Evolutionary conservation across 805 yeast species (phyloP), one percentile per base, ranked within the genome.

Genomic region (Kodamaea sagamina): DNA sequence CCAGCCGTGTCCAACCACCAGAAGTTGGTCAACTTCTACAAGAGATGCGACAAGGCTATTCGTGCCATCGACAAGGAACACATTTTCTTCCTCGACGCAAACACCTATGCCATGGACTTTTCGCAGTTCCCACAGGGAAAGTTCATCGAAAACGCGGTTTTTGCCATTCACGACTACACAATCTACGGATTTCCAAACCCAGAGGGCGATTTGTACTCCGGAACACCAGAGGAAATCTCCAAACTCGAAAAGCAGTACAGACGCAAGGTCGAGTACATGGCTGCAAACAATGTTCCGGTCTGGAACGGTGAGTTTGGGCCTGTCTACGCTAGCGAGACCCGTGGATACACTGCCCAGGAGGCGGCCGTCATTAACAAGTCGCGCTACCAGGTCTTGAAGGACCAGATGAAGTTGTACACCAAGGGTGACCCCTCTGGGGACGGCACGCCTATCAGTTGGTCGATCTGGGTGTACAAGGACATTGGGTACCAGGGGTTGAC

Each of bases 221-320:
- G 75, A 15, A 51, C 65, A 8, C 59, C 42, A 1, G 71, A 56
- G 26, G 68, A 75, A 49, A 55, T 50, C 40, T 59, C 45, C 25
- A 69, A 65, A 51, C 49, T 75, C 42, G 49, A 59, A 42, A 42
- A 43, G n/a, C 73, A 65, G 49, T 75, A 71, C 51, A 56, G 65
- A 31, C 54, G 77, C 38, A 75, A 75, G 53, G 54, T 74, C 46
- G 71, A 72, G 47, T 71, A 63, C 54, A 71, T 71, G 69, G 51
- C 49, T 29, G 48, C 62, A 27, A 51, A 61, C 46, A 53, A 65
- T 10, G 76, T 74, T 7, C 78, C 80, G 2, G 77, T 75, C 13
- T 75, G 80, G 80, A 73, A 74, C 53, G 79, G 79, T 22, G 77
- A 75, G 55, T 72, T 75, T 54, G 78, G 80, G 25, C 78, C 79